Evolutionary conservation across 139 green algal species (phyloP).

Genomic region (Chlamydomonas eustigma): DNA sequence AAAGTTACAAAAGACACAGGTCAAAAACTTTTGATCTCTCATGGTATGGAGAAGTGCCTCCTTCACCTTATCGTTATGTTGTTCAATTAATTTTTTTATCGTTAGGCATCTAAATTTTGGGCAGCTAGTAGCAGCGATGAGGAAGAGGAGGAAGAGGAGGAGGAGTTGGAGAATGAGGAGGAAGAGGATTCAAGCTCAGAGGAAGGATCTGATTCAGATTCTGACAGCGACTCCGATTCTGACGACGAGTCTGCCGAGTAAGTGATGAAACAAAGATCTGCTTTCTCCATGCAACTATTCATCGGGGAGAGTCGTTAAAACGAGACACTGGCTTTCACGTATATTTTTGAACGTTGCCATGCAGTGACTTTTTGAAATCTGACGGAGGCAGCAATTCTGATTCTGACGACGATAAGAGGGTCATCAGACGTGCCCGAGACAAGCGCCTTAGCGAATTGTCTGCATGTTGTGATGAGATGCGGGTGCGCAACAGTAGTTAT

Average conservation of each 20-base stretch:
- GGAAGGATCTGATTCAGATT: conserved; percentile 43
- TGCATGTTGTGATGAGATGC: conserved; percentile 80
- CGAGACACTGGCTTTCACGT: conserved; percentile 10
- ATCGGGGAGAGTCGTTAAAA: neutral
- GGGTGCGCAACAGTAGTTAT: conserved; percentile 34
- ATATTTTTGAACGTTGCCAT: neutral
- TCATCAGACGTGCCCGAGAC: conserved; percentile 79
- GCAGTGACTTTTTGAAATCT: conserved; percentile 12
- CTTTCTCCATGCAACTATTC: conserved; percentile 29
- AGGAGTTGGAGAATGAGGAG: neutral
- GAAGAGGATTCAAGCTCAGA: conserved; percentile 11
- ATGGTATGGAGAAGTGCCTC: too few relatives aligned
- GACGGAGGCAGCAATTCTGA: conserved; percentile 59
- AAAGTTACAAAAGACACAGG: too few relatives aligned
- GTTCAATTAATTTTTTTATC: neutral
- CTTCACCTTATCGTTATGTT: too few relatives aligned
- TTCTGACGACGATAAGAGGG: conserved; percentile 74
- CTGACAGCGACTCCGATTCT: conserved; percentile 34
- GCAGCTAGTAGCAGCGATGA: conserved; percentile 18
- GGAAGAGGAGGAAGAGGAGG: conserved; percentile 19
- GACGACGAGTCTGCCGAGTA: conserved; percentile 20
- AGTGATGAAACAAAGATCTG: neutral
- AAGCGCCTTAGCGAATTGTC: conserved; percentile 82
- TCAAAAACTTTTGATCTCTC: too few relatives aligned
- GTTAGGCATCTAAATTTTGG: conserved; percentile 22